phyloP scores from a whole-genome alignment of 2,329 filamentous ascomycete genomes.

The Hypoxylon rubiginosum region DNA sequence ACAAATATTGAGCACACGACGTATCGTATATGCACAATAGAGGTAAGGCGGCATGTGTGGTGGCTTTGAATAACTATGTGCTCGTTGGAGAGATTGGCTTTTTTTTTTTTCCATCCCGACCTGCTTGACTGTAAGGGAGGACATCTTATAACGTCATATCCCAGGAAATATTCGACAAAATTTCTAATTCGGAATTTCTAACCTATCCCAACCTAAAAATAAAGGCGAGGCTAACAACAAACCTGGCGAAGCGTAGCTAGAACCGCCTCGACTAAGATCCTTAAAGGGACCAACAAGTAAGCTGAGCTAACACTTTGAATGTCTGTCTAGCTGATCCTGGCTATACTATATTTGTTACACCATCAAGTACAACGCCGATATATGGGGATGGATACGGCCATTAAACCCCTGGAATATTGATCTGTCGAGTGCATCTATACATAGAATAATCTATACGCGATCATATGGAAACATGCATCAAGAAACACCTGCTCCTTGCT shows the following conservation, averaged over 20 bases:
- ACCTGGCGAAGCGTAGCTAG: conserved; percentile 11
- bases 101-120: conserved; percentile 14
- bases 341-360: background rate
- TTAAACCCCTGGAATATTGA: conserved; percentile 7
- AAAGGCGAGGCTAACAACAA: conserved; percentile 6
- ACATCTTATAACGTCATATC: conserved; percentile 16
- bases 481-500: conserved; percentile 28
- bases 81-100: background rate
- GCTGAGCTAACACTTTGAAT: conserved; percentile 4
- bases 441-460: conserved; percentile 13
- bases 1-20: conserved; percentile 33
- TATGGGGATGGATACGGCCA: background rate
- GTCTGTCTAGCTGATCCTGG: background rate
- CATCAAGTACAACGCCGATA: background rate
- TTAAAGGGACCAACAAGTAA: conserved; percentile 9
- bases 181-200: background rate
- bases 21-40: conserved; percentile 48
- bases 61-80: background rate
- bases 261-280: conserved; percentile 21
- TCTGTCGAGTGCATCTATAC: conserved; percentile 9
- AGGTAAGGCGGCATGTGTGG: conserved; percentile 30
- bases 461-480: conserved; percentile 34
- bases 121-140: conserved; percentile 4
- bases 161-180: background rate
- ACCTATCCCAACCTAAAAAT: background rate